Base-by-base conservation (phyloP, 768 basidiomycete species). In the Mycena latifolia region DNA sequence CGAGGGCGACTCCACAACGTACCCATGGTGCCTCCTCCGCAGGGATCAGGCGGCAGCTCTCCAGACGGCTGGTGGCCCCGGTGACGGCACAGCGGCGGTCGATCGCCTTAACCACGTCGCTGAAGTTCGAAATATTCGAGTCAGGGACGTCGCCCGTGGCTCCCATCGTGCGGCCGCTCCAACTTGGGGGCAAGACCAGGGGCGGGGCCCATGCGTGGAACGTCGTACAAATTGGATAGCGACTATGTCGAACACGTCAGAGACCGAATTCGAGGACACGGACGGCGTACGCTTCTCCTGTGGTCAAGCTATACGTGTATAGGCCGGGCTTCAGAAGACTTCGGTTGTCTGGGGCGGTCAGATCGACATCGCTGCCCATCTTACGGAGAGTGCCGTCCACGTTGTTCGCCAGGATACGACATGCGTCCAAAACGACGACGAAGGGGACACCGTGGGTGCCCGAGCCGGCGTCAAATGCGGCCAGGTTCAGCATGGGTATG, bases 11-110 rank as follows among this genome's bases (percentile, higher is more conserved):
- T 20, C n/a, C 45, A 20, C 22, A 25, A 46, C 45, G 45, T 22
- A 46, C 45, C 45, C 45, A 46, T 25, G 4, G 45, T 25, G 4
- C 45, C n/a, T 46, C 45, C 24, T 4, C 45, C 22, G 11, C 14
- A 8, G 63, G 63, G 2, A 65, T 51, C 28, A 65, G n/a, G 33
- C 53, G 56, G 37, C 47, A 24, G 51, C 12, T 41, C 29, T 65
- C 8, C 43, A 65, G 41, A 29, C 55, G 48, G 37, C 55, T 57
- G 28, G 7, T 6, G 31, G 22, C 48, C 20, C 39, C 63, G 6
- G 63, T 65, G 28, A 59, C 48, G 27, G 51, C 56, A 46, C 63
- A 65, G 9, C 35, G 55, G 31, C 63, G 41, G n/a, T 65, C 63
- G 37, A 9, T 20, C 41, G 5, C n/a, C 41, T 43, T 43, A 6